These are phyloP conservation scores for Botrytis porri DNA, from an alignment of 2,329 filamentous ascomycete species.

Conservation along the genomic window DNA sequence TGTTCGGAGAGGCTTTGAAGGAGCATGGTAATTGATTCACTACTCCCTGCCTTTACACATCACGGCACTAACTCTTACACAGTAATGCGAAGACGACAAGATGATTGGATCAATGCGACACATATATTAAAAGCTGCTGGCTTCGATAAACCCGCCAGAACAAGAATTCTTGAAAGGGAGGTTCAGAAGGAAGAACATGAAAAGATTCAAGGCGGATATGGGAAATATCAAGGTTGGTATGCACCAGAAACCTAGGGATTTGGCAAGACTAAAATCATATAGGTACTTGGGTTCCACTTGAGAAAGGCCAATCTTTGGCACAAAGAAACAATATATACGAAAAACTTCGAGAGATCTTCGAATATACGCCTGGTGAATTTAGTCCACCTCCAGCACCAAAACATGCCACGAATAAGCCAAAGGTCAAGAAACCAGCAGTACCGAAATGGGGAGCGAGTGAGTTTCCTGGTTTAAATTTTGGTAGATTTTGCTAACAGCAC, in stretches of 20 bases:
- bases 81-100: constrained; percentile 85
- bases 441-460: constrained; percentile 56
- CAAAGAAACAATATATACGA: constrained; percentile 84
- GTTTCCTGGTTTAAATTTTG: constrained; percentile 27
- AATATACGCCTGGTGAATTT: constrained; percentile 78
- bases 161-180: constrained; percentile 90
- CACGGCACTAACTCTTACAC: constrained; percentile 3
- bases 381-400: constrained; percentile 93
- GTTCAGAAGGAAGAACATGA: constrained; percentile 96
- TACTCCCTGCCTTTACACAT: not conserved
- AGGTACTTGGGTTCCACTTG: constrained; percentile 95
- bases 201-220: constrained; percentile 97
- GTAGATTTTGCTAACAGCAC: constrained; percentile 30
- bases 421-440: constrained; percentile 64
- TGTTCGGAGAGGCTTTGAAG: constrained; percentile 73
- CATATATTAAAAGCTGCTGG: constrained; percentile 96
- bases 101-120: constrained; percentile 99
- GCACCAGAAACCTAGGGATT: not conserved
- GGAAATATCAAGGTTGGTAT: constrained; percentile 84
- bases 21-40: constrained; percentile 57
- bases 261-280: constrained; percentile 29
- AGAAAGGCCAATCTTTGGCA: constrained; percentile 76
- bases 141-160: constrained; percentile 94
- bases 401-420: constrained; percentile 84
- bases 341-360: constrained; percentile 81